A percentile compares a stretch with the other conserved stretches of the same genome.
phyloP scores from a whole-genome alignment of 2,329 filamentous ascomycete genomes.

The Curvularia sp. region DNA sequence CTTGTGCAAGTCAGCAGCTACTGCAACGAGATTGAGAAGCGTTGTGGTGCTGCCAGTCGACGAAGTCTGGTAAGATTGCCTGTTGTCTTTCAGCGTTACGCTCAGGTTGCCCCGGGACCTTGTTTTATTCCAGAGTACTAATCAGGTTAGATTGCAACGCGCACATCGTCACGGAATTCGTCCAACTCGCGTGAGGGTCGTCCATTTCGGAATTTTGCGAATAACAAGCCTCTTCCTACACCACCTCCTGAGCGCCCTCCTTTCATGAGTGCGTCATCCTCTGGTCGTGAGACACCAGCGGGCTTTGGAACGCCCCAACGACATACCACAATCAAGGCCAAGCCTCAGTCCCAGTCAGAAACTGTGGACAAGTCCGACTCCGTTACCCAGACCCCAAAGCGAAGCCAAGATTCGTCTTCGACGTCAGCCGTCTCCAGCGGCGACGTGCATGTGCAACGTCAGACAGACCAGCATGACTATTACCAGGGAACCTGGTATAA shows the following conservation, averaged over 20 bases:
- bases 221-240: slow-evolving; percentile 48
- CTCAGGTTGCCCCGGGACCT: slow-evolving; percentile 2
- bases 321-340: slow-evolving; percentile 25
- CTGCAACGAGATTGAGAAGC: slow-evolving; percentile 83
- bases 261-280: slow-evolving; percentile 31
- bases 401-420: slow-evolving; percentile 26
- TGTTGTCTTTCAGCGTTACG: background rate
- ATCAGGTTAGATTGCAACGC: slow-evolving; percentile 45
- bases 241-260: slow-evolving; percentile 42
- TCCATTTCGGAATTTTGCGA: slow-evolving; percentile 42
- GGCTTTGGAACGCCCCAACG: slow-evolving; percentile 24
- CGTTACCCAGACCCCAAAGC: slow-evolving; percentile 30
- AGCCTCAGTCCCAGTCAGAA: slow-evolving; percentile 27
- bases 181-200: slow-evolving; percentile 46
- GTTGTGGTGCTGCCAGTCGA: slow-evolving; percentile 82
- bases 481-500: slow-evolving; percentile 34
- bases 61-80: slow-evolving; percentile 70
- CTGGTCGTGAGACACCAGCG: slow-evolving; percentile 25
- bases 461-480: slow-evolving; percentile 29
- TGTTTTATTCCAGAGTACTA: slow-evolving; percentile 14
- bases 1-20: slow-evolving; percentile 77
- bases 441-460: slow-evolving; percentile 29
- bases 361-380: slow-evolving; percentile 30
- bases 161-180: slow-evolving; percentile 49
- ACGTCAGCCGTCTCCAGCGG: slow-evolving; percentile 19